Evolutionary conservation across 495 filamentous ascomycete species (phyloP), one percentile per base, ranked within the genome.

Genomic region (Trichodelitschia bisporula): DNA sequence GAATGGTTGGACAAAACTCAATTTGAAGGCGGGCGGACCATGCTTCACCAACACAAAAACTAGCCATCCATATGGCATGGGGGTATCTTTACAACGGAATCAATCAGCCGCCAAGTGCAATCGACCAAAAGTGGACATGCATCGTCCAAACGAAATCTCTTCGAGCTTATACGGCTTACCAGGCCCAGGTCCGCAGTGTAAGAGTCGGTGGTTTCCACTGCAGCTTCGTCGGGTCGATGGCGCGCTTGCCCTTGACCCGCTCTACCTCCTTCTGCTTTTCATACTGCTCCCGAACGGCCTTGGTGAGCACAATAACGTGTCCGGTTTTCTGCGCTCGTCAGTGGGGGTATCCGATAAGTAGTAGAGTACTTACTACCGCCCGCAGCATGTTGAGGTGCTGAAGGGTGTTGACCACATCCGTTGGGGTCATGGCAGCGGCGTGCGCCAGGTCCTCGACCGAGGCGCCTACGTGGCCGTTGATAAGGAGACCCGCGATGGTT

Each of bases 121-220:
- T n/a, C n/a, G n/a, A n/a, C n/a, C n/a, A n/a, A n/a, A n/a, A n/a
- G n/a, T n/a, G n/a, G n/a, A n/a, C n/a, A n/a, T n/a, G n/a, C n/a
- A n/a, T n/a, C n/a, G n/a, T n/a, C n/a, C n/a, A n/a, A n/a, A n/a
- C n/a, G n/a, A n/a, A n/a, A n/a, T n/a, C n/a, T n/a, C n/a, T n/a
- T n/a, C n/a, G n/a, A n/a, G n/a, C n/a, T n/a, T n/a, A n/a, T n/a
- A n/a, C n/a, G n/a, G n/a, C n/a, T 43, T 57, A 97, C 86, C 86
- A 97, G 40, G 82, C 91, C 86, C 86, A 97, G 16, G 84, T 95
- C 40, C 86, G 59, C 3, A 84, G 83, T 20, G 74, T 80, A 45
- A 95, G 92, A 4, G 92, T 77, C 1, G 86, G 86, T 3, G 86
- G 89, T 51, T 89, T 93, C 86, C 86, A 97, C 47, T 75, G 69